A percentile compares a stretch with the other conserved stretches of the same genome.
phyloP scores from a whole-genome alignment of 495 filamentous ascomycete species.

The Pyronema omphalodes region DNA sequence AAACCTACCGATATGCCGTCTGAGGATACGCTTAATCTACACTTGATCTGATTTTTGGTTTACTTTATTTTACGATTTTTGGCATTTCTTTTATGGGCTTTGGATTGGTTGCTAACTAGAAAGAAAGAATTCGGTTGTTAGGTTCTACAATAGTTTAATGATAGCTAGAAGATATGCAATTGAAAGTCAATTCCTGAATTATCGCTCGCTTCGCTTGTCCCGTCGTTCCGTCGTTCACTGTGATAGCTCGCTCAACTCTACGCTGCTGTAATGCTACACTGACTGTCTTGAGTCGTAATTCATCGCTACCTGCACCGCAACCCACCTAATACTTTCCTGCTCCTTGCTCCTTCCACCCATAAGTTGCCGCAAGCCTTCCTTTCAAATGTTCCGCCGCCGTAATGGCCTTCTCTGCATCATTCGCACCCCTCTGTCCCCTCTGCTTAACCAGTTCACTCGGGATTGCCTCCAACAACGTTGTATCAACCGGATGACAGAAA shows the following conservation, averaged over 20 bases:
- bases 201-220: too few relatives aligned
- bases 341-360: constrained; percentile 26
- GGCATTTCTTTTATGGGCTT: too few relatives aligned
- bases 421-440: constrained; percentile 24
- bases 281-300: too few relatives aligned
- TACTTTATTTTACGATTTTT: neutral
- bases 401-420: constrained; percentile 36
- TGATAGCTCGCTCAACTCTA: too few relatives aligned
- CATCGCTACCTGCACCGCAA: too few relatives aligned
- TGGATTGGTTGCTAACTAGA: too few relatives aligned
- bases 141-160: too few relatives aligned
- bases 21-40: neutral
- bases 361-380: constrained; percentile 55
- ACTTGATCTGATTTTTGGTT: neutral
- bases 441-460: constrained; percentile 44
- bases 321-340: neutral
- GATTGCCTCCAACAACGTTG: constrained; percentile 49
- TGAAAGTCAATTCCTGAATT: too few relatives aligned
- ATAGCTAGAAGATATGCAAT: too few relatives aligned
- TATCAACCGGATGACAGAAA: constrained; percentile 72
- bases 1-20: neutral
- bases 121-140: too few relatives aligned
- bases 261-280: too few relatives aligned
- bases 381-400: constrained; percentile 75
- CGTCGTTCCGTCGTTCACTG: too few relatives aligned